Percentiles rank a stretch among this genome's conserved stretches.
phyloP scores from a whole-genome alignment of 768 basidiomycete species.

The Podaxis rugospora region DNA sequence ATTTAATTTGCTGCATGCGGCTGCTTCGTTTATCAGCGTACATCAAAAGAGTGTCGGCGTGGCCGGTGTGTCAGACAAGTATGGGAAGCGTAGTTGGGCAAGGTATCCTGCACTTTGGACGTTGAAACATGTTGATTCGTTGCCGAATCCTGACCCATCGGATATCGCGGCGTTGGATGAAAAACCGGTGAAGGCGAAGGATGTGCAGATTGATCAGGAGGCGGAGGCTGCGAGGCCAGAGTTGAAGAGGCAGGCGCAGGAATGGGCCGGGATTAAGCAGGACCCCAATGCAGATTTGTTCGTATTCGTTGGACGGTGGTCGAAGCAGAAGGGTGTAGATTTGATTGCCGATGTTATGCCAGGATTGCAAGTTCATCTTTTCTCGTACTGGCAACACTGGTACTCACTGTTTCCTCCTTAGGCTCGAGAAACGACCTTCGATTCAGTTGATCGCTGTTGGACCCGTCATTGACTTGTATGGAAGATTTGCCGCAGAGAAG shows the following conservation, averaged over 20 bases:
- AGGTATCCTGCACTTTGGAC: conserved; percentile 97
- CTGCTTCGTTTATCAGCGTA: conserved; percentile 85
- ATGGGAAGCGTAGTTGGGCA: conserved; percentile 96
- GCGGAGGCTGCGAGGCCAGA: conserved; percentile 92
- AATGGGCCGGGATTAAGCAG: conserved; percentile 92
- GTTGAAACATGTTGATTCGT: conserved; percentile 89
- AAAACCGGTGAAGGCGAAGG: conserved; percentile 62
- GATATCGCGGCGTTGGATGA: conserved; percentile 93
- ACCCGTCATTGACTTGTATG: conserved; percentile 93
- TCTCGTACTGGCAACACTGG: neutral
- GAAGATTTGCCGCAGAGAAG: conserved; percentile 94
- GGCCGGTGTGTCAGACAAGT: conserved; percentile 96
- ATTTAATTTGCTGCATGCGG: conserved; percentile 92
- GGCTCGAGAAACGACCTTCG: conserved; percentile 78
- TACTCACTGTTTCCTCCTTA: conserved; percentile 23
- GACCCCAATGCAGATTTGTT: conserved; percentile 88
- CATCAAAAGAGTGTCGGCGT: conserved; percentile 94
- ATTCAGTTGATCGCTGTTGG: conserved; percentile 89
- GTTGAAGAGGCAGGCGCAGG: conserved; percentile 86
- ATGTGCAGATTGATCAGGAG: conserved; percentile 71
- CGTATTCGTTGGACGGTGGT: conserved; percentile 97
- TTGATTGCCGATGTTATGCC: conserved; percentile 96
- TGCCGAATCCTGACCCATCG: conserved; percentile 92
- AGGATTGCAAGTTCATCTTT: conserved; percentile 51
- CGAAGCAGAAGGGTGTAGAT: conserved; percentile 98